Conservation (phyloP, 768 basidiomycete genomes). For the Cubamyces lactineus region DNA sequence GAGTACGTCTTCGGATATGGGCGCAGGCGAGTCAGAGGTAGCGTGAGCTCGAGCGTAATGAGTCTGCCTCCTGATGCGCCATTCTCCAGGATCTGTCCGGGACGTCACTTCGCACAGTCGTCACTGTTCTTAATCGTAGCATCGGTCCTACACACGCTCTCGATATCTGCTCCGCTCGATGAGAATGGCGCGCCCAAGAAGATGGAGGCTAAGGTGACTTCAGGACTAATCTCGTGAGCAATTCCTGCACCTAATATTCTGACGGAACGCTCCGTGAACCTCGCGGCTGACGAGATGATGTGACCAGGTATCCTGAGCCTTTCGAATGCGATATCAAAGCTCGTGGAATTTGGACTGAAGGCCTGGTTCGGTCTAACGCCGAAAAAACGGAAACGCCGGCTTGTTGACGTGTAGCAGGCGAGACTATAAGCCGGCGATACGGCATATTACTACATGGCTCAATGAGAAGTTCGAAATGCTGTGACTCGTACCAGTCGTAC, state of each 20-base stretch:
- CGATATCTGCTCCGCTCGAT: slow-evolving; percentile 7
- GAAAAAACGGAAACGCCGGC: no score
- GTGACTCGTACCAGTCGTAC: no score
- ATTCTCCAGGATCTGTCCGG: slow-evolving; percentile 30
- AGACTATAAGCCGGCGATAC: no score
- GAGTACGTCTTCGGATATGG: slow-evolving; percentile 4
- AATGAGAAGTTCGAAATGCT: no score
- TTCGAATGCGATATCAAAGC: slow-evolving; percentile 31
- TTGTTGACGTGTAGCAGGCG: no score
- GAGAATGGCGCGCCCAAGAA: slow-evolving; percentile 6
- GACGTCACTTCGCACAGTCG: slow-evolving; percentile 29
- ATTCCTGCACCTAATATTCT: background rate
- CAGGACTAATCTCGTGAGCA: slow-evolving; percentile 18
- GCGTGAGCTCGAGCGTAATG: background rate
- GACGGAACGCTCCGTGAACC: background rate
- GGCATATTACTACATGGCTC: no score
- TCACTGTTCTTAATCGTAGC: slow-evolving; percentile 19
- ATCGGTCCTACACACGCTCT: slow-evolving; percentile 15
- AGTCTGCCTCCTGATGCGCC: background rate
- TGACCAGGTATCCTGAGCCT: slow-evolving; percentile 28
- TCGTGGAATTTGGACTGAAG: slow-evolving; percentile 18
- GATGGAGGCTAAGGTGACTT: slow-evolving; percentile 7
- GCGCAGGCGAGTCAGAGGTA: background rate
- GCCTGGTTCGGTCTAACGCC: background rate
- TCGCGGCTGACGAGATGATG: background rate